Conservation (phyloP, 208 protist species). For the Leishmania gerbilli region DNA sequence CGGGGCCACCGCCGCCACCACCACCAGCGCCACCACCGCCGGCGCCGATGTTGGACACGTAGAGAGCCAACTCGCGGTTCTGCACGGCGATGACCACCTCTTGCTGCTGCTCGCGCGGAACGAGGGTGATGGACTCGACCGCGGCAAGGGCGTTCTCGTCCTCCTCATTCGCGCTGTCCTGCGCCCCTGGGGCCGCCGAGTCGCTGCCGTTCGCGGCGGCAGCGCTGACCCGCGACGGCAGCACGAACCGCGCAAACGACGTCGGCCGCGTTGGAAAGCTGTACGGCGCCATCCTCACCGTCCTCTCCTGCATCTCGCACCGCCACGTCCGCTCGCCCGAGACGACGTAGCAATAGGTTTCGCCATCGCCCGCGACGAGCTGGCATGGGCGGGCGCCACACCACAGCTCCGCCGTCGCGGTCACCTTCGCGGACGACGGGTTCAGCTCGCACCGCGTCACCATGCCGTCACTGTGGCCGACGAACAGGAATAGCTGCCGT, state of each 20-base stretch:
- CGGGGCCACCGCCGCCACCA: conserved; percentile 15
- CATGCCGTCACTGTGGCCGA: conserved; percentile 74
- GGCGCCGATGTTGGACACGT: conserved; percentile 42
- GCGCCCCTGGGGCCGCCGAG: neutral
- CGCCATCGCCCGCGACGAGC: conserved; percentile 69
- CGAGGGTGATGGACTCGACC: conserved; percentile 21
- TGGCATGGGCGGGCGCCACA: conserved; percentile 69
- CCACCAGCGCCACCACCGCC: conserved; percentile 10
- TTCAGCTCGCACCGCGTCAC: conserved; percentile 76
- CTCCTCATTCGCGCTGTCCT: conserved; percentile 21
- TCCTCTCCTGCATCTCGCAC: conserved; percentile 56
- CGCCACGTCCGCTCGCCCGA: conserved; percentile 73
- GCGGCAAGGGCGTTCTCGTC: conserved; percentile 7
- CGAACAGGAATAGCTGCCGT: conserved; percentile 65
- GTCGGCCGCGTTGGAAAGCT: conserved; percentile 60
- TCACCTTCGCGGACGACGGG: conserved; percentile 53
- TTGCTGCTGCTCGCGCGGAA: conserved; percentile 31
- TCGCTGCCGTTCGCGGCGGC: conserved; percentile 9
- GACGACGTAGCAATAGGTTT: conserved; percentile 71
- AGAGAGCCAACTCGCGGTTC: conserved; percentile 62
- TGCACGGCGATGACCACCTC: conserved; percentile 71
- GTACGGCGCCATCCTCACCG: conserved; percentile 71
- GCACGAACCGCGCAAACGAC: conserved; percentile 64
- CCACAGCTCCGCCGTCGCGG: conserved; percentile 43
- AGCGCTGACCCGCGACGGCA: conserved; percentile 25